A percentile compares a stretch with the other conserved stretches of the same genome.
phyloP scores from a whole-genome alignment of 805 yeast genomes.

The Candida multigemmis region DNA sequence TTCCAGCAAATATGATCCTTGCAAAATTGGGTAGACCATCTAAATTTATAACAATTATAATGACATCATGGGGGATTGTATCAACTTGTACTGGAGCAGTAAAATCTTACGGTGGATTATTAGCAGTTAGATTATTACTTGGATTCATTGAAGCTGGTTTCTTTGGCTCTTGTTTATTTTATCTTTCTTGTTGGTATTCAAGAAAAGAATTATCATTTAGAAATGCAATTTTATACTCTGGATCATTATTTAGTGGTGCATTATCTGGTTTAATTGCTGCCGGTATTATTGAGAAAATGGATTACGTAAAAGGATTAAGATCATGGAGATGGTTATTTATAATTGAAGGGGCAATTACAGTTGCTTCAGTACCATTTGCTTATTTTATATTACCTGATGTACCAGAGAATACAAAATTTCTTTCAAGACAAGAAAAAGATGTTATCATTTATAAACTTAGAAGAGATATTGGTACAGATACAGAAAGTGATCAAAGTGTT shows the following conservation, averaged over 20 bases:
- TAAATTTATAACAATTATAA: conserved; percentile 36
- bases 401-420: conserved; percentile 41
- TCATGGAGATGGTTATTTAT: conserved; percentile 52
- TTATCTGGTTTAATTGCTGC: conserved; percentile 47
- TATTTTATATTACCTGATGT: conserved; percentile 42
- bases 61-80: conserved; percentile 43
- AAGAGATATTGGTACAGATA: conserved; percentile 28
- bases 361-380: conserved; percentile 33
- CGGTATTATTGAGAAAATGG: conserved; percentile 38
- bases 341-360: conserved; percentile 48
- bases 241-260: conserved; percentile 45
- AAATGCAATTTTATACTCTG: conserved; percentile 41
- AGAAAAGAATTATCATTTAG: conserved; percentile 40
- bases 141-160: conserved; percentile 41
- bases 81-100: conserved; percentile 42
- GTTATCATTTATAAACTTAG: conserved; percentile 30
- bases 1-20: conserved; percentile 40
- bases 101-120: conserved; percentile 31
- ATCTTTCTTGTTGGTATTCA: conserved; percentile 48
- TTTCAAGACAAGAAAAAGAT: conserved; percentile 37
- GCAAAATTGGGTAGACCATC: conserved; percentile 42
- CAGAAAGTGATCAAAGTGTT: conserved; percentile 22
- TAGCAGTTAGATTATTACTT: conserved; percentile 37
- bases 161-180: conserved; percentile 39
- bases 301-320: conserved; percentile 28